phyloP scores from a whole-genome alignment of 2,329 filamentous ascomycete genomes.

The Cordyceps fumosorosea region DNA sequence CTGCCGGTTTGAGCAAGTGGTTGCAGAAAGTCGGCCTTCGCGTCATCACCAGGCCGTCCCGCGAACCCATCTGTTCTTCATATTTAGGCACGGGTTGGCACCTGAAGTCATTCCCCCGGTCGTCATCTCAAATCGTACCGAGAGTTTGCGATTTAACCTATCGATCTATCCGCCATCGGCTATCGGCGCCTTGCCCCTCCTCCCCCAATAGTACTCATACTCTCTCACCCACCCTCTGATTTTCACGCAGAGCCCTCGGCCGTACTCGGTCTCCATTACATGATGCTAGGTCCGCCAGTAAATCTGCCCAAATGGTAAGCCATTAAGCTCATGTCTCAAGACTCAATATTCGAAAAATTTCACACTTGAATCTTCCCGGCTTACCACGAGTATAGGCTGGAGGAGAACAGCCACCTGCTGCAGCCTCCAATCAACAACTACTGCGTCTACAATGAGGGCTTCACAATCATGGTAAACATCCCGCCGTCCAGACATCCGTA shows the following conservation, averaged over 20 bases:
- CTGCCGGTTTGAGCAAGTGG: neutral
- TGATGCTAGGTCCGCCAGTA: constrained; percentile 44
- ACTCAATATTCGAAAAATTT: neutral
- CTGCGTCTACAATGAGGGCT: constrained; percentile 82
- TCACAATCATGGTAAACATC: constrained; percentile 67
- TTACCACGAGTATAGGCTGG: constrained; percentile 56
- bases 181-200: neutral
- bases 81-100: neutral
- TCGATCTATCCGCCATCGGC: neutral
- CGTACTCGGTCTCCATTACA: neutral
- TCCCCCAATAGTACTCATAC: neutral
- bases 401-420: constrained; percentile 84
- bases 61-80: neutral
- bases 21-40: neutral
- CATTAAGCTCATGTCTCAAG: neutral
- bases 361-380: neutral
- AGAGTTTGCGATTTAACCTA: neutral
- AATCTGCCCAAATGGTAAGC: constrained; percentile 54
- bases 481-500: neutral
- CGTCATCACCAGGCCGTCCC: neutral
- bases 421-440: constrained; percentile 96
- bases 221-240: neutral
- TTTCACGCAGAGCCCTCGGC: neutral
- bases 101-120: neutral
- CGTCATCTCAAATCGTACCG: neutral